phyloP scores from a whole-genome alignment of 306 rosid species.

The Benincasa hispida region DNA sequence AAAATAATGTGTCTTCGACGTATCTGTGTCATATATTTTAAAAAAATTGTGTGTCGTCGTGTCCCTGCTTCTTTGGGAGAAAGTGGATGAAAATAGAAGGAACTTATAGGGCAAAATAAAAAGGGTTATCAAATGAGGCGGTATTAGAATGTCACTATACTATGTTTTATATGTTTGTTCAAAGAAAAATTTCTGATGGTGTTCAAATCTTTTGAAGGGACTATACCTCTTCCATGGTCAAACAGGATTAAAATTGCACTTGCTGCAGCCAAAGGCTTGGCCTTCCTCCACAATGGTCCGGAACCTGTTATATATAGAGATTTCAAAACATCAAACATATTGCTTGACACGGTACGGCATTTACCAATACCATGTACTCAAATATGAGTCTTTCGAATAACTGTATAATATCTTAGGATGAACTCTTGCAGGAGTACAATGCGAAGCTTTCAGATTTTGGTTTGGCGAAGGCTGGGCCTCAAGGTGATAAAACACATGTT shows the following conservation, averaged over 20 bases:
- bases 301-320: constrained; percentile 98
- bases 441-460: constrained; percentile 99
- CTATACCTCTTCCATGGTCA: constrained; percentile 91
- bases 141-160: neutral
- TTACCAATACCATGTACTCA: neutral
- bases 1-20: too few species aligned
- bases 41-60: too few species aligned
- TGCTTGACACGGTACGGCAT: constrained; percentile 72
- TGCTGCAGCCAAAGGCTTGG: constrained; percentile 91
- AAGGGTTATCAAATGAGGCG: too few species aligned
- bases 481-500: constrained; percentile 90
- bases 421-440: constrained; percentile 55
- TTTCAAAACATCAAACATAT: constrained; percentile 89
- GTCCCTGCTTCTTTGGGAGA: too few species aligned
- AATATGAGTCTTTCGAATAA: neutral
- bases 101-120: too few species aligned
- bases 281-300: constrained; percentile 90
- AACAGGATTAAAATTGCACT: constrained; percentile 87
- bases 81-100: too few species aligned
- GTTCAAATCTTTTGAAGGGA: constrained; percentile 51
- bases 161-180: neutral
- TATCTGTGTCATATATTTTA: too few species aligned
- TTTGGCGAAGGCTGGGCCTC: constrained; percentile 96
- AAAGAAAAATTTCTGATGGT: constrained; percentile 18
- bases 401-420: neutral